Conservation (phyloP, 352 stramenopile species). For the Globisporangium rhizosaccharum region DNA sequence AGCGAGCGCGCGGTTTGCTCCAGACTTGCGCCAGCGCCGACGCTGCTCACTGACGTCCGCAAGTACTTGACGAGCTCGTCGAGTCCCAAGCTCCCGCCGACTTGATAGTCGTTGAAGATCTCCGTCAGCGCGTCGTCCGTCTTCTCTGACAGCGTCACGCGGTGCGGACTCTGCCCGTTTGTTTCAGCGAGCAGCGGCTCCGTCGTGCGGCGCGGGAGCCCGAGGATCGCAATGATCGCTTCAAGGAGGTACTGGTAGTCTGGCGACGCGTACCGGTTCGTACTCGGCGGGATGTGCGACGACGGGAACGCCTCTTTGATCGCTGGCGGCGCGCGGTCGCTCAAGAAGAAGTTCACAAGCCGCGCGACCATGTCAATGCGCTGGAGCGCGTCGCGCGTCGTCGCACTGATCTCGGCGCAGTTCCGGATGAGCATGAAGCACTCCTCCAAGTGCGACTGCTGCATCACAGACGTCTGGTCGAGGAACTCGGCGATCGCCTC, state of each 20-base stretch:
- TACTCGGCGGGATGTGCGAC: constrained; percentile 33
- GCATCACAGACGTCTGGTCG: constrained; percentile 66
- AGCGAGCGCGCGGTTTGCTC: constrained; percentile 66
- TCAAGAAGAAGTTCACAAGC: constrained; percentile 80
- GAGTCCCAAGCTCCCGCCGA: constrained; percentile 32
- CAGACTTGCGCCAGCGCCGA: constrained; percentile 34
- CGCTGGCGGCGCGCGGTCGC: constrained; percentile 46
- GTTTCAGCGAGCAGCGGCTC: constrained; percentile 66
- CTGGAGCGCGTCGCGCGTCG: constrained; percentile 43
- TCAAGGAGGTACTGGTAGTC: constrained; percentile 89
- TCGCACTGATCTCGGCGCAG: constrained; percentile 54
- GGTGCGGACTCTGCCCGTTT: constrained; percentile 66
- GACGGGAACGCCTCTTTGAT: constrained; percentile 76
- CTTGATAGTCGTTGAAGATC: constrained; percentile 73
- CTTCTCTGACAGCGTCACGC: constrained; percentile 65
- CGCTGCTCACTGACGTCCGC: constrained; percentile 59
- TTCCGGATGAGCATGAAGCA: constrained; percentile 84
- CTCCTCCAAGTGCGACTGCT: constrained; percentile 84
- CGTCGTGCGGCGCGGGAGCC: constrained; percentile 50
- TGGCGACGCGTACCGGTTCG: constrained; percentile 55
- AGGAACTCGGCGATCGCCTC: constrained; percentile 52
- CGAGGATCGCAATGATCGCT: constrained; percentile 81
- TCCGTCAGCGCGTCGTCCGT: constrained; percentile 61
- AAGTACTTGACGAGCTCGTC: constrained; percentile 70
- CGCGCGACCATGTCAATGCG: constrained; percentile 70